These are phyloP conservation scores for Dactylellina leptospora DNA, from an alignment of 2,329 filamentous ascomycete species.

Conservation along the genomic window DNA sequence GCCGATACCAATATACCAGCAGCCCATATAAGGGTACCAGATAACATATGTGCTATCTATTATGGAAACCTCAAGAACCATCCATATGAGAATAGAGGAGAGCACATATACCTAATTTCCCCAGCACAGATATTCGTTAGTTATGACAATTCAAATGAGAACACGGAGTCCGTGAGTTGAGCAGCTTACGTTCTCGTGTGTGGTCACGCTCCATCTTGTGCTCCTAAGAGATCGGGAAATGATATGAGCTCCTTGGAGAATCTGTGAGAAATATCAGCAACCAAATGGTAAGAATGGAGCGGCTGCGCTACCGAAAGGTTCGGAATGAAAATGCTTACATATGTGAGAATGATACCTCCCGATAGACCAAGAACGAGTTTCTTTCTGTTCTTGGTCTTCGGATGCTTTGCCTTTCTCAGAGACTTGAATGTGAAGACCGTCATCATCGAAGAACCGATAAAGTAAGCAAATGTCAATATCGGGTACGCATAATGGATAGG, in stretches of 20 bases:
- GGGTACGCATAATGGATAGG: slow-evolving; percentile 70
- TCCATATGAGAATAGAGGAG: slow-evolving; percentile 72
- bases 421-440: slow-evolving; percentile 63
- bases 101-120: slow-evolving; percentile 66
- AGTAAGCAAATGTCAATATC: slow-evolving; percentile 68
- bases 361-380: slow-evolving; percentile 62
- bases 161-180: not conserved
- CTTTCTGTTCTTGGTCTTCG: slow-evolving; percentile 61
- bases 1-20: slow-evolving; percentile 68
- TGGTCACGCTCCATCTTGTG: slow-evolving; percentile 5
- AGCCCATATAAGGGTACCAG: slow-evolving; percentile 72
- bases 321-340: slow-evolving; percentile 59
- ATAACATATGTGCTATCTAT: slow-evolving; percentile 65
- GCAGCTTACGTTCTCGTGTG: slow-evolving; percentile 51
- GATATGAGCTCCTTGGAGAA: slow-evolving; percentile 31
- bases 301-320: not conserved
- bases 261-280: slow-evolving; percentile 4
- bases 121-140: slow-evolving; percentile 2
- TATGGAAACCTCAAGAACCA: slow-evolving; percentile 68
- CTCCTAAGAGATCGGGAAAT: slow-evolving; percentile 5
- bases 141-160: too few relatives aligned
- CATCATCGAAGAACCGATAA: slow-evolving; percentile 65
- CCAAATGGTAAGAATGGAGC: too few relatives aligned
- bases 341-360: slow-evolving; percentile 59
- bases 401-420: slow-evolving; percentile 64